Conservation (phyloP, 2,329 filamentous ascomycete genomes). For the Paradendryphiella salina region DNA sequence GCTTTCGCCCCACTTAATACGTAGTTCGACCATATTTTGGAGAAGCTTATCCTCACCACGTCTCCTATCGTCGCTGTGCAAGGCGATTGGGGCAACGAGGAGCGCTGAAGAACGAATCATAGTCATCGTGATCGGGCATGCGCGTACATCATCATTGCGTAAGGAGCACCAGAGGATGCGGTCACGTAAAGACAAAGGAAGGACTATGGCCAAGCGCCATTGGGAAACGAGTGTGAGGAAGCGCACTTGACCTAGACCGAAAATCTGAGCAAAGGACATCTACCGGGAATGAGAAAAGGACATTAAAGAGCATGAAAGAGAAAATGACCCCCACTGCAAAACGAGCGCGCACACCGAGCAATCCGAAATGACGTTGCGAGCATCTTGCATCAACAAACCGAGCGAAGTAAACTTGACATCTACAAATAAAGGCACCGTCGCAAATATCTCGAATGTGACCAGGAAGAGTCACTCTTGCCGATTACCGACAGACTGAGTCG, state of each 20-base stretch:
- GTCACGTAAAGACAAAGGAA: neutral
- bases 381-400: neutral
- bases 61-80: neutral
- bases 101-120: neutral
- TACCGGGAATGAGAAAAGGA: neutral
- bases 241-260: neutral
- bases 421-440: constrained; percentile 18
- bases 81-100: neutral
- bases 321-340: constrained; percentile 1
- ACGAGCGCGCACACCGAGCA: constrained; percentile 9
- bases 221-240: neutral
- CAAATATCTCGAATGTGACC: neutral
- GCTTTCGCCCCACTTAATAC: constrained; percentile 8
- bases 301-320: neutral
- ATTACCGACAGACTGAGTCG: neutral
- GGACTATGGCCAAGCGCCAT: neutral
- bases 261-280: neutral
- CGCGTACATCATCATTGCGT: neutral
- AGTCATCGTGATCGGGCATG: neutral
- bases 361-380: constrained; percentile 3
- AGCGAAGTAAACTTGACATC: constrained; percentile 21
- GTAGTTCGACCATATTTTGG: constrained; percentile 5
- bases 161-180: neutral
- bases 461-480: neutral
- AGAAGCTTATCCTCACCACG: constrained; percentile 14